A percentile compares a stretch with the other conserved stretches of the same genome.
phyloP scores from a whole-genome alignment of 345 rosid genomes.

The Eucalyptus tenuipes region DNA sequence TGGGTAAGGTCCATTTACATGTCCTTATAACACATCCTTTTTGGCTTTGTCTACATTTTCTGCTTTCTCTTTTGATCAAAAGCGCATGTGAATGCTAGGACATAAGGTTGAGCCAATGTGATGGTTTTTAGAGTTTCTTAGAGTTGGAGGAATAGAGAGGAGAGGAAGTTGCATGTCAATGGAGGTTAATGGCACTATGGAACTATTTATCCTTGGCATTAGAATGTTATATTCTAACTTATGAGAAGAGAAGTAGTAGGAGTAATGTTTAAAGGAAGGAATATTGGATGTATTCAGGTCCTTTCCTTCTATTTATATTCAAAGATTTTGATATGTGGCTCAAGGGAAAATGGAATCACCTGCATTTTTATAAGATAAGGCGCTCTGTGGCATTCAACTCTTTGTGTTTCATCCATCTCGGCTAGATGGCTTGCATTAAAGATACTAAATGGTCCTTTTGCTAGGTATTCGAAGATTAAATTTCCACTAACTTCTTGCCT shows the following conservation, averaged over 20 bases:
- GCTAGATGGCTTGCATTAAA: not conserved
- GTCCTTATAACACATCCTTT: not conserved
- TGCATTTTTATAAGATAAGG: not conserved
- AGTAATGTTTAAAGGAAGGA: not conserved
- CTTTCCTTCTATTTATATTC: not conserved
- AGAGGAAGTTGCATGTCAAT: not conserved
- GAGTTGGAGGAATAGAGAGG: not conserved
- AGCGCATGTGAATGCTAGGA: not conserved
- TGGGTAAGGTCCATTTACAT: conserved; percentile 42
- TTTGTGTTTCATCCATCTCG: not conserved
- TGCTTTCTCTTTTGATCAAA: not conserved
- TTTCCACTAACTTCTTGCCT: not conserved
- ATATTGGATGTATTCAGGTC: not conserved
- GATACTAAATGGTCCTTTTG: not conserved
- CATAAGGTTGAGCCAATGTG: not conserved
- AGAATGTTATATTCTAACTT: not conserved
- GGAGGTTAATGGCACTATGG: not conserved
- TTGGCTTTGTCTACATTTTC: not conserved
- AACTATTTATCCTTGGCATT: not conserved
- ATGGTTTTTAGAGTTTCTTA: not conserved
- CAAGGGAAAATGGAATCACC: not conserved
- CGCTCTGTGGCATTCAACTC: not conserved
- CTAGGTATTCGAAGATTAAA: not conserved
- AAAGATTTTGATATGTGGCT: not conserved
- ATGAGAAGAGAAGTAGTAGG: not conserved